These are phyloP conservation scores for Wickerhamomyces bisporus DNA, from an alignment of 805 yeast species.

Conservation along the genomic window DNA sequence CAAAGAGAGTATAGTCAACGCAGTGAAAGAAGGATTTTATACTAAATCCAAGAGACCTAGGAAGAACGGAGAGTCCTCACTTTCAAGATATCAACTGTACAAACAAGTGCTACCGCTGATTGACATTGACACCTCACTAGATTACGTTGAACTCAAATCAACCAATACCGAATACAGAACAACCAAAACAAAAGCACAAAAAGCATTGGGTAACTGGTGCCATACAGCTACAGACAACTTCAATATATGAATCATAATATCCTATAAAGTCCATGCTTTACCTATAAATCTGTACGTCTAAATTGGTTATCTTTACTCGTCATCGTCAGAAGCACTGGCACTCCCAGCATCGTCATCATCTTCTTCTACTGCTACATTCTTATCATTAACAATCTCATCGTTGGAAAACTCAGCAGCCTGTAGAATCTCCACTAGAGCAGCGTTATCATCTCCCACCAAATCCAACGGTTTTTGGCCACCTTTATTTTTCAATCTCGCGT, in stretches of 20 bases:
- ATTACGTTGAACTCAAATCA: constrained; percentile 31
- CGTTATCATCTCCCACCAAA: constrained; percentile 50
- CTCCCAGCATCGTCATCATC: constrained; percentile 27
- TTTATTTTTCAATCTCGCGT: constrained; percentile 58
- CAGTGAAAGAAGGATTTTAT: constrained; percentile 55
- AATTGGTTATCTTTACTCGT: constrained; percentile 5
- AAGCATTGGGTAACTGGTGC: constrained; percentile 41
- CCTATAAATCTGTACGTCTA: neutral
- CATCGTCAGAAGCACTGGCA: constrained; percentile 19
- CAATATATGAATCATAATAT: constrained; percentile 2
- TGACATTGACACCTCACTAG: constrained; percentile 1
- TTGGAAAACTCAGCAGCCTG: constrained; percentile 83
- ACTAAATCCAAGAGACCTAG: constrained; percentile 40
- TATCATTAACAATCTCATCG: constrained; percentile 12
- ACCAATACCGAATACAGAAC: constrained; percentile 23
- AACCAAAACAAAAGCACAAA: constrained; percentile 26
- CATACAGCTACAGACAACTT: constrained; percentile 41
- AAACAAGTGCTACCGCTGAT: constrained; percentile 14
- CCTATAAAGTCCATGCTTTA: neutral
- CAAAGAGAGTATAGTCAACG: constrained; percentile 41
- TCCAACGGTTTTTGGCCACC: constrained; percentile 73
- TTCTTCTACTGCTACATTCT: constrained; percentile 23
- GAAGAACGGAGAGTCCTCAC: constrained; percentile 36
- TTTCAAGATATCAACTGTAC: constrained; percentile 29
- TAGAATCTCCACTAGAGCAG: constrained; percentile 53